phyloP scores from a whole-genome alignment of 1,284 basidiomycete species.

The Stereum hirsutum region DNA sequence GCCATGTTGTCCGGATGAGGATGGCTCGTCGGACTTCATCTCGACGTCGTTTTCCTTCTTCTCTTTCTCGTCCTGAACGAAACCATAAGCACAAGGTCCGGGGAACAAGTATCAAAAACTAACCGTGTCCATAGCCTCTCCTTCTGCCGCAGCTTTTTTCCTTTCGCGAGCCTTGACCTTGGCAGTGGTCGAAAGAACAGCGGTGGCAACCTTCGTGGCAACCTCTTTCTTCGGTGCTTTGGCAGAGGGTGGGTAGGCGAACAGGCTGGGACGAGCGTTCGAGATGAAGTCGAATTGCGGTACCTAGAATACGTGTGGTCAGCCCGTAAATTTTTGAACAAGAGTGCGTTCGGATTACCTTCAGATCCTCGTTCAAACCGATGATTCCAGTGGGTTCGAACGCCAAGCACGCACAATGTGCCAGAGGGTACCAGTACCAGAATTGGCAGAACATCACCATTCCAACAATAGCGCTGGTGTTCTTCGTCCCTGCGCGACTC shows the following conservation, averaged over 20 bases:
- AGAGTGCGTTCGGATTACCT: conserved; percentile 35
- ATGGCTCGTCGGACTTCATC: conserved; percentile 58
- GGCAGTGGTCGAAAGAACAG: conserved; percentile 91
- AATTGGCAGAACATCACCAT: conserved; percentile 97
- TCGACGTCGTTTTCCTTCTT: conserved; percentile 65
- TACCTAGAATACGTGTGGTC: conserved; percentile 35
- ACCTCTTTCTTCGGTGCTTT: conserved; percentile 89
- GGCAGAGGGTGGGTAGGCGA: conserved; percentile 79
- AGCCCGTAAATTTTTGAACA: neutral
- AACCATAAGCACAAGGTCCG: neutral
- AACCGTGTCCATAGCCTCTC: conserved; percentile 77
- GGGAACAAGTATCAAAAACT: conserved; percentile 17
- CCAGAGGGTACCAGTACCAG: conserved; percentile 99
- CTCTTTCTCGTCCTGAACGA: conserved; percentile 44
- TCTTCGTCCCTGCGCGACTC: conserved; percentile 83
- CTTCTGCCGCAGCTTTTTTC: conserved; percentile 75
- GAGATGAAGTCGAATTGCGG: conserved; percentile 88
- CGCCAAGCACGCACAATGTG: conserved; percentile 86
- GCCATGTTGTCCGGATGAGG: conserved; percentile 31
- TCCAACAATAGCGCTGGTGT: conserved; percentile 90
- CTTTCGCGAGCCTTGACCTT: conserved; percentile 90
- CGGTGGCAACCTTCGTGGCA: conserved; percentile 83
- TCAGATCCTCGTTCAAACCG: conserved; percentile 77
- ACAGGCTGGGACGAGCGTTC: conserved; percentile 80
- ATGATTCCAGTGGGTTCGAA: conserved; percentile 94